These are phyloP conservation scores for Zygosaccharomyces gambellarensis DNA, from an alignment of 805 yeast species.

Conservation along the genomic window DNA sequence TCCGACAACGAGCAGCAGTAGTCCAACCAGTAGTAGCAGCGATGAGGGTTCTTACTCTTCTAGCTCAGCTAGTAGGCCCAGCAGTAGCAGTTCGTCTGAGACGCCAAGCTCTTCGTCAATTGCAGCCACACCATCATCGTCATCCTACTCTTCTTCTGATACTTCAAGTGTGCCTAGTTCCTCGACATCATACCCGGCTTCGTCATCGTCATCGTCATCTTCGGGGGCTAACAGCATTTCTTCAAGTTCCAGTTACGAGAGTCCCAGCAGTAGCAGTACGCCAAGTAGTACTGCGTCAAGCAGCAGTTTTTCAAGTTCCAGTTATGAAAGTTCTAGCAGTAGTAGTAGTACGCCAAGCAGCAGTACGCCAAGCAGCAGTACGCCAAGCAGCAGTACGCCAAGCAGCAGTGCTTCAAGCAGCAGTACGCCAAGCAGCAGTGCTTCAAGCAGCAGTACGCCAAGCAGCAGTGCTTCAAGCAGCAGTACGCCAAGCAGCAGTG, in stretches of 20 bases:
- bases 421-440: background rate
- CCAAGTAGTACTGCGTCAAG: background rate
- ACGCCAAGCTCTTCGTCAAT: slow-evolving; percentile 8
- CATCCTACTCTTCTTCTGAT: slow-evolving; percentile 5
- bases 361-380: background rate
- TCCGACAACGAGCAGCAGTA: background rate
- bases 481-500: background rate
- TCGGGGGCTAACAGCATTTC: background rate
- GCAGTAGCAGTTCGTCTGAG: background rate
- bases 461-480: background rate
- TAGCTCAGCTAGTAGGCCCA: background rate
- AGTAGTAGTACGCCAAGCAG: background rate
- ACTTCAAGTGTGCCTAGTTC: too few species aligned
- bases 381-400: background rate
- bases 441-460: background rate
- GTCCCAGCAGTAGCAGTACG: slow-evolving; percentile 1
- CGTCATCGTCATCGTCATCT: slow-evolving; percentile 2
- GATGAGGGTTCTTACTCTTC: slow-evolving; percentile 7
- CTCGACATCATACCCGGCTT: slow-evolving; percentile 8
- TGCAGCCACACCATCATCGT: slow-evolving; percentile 6
- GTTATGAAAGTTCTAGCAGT: background rate
- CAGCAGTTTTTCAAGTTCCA: slow-evolving; percentile 1
- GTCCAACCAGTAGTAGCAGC: background rate
- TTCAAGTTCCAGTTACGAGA: background rate
- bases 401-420: background rate